These are phyloP conservation scores for Chlorophyllum brunneum DNA, from an alignment of 768 basidiomycete genomes.

Conservation along the genomic window DNA sequence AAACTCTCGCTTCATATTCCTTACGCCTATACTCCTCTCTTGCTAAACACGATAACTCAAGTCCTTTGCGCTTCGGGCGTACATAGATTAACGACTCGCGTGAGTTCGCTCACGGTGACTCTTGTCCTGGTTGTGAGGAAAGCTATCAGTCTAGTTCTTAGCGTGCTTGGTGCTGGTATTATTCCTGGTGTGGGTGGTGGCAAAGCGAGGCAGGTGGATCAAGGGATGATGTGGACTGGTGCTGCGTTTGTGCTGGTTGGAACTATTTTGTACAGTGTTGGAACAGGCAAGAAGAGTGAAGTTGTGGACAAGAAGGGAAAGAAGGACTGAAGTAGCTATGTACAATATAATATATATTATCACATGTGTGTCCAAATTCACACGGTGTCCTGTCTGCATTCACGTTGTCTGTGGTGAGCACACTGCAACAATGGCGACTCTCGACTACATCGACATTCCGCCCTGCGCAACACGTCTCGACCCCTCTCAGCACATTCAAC, in stretches of 20 bases:
- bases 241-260: conserved; percentile 67
- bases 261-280: conserved; percentile 63
- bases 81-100: conserved; percentile 75
- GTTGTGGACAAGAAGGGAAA: conserved; percentile 18
- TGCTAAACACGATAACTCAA: conserved; percentile 79
- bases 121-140: conserved; percentile 81
- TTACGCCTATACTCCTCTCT: conserved; percentile 54
- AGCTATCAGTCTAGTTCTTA: conserved; percentile 71
- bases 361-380: neutral
- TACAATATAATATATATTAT: neutral
- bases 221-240: conserved; percentile 61
- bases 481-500: conserved; percentile 24
- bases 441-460: conserved; percentile 47
- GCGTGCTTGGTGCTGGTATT: conserved; percentile 45
- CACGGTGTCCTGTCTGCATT: no score
- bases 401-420: no score
- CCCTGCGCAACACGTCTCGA: conserved; percentile 37
- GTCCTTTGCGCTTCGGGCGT: conserved; percentile 85
- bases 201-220: conserved; percentile 22
- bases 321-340: conserved; percentile 6
- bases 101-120: conserved; percentile 72
- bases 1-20: conserved; percentile 46
- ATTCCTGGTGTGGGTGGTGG: conserved; percentile 16
- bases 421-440: conserved; percentile 33
- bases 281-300: conserved; percentile 22